A percentile compares a stretch with the other conserved stretches of the same genome.
These are phyloP conservation scores for Tritrichomonas foetus DNA, from an alignment of 208 protist genomes.

Conservation along the genomic window DNA sequence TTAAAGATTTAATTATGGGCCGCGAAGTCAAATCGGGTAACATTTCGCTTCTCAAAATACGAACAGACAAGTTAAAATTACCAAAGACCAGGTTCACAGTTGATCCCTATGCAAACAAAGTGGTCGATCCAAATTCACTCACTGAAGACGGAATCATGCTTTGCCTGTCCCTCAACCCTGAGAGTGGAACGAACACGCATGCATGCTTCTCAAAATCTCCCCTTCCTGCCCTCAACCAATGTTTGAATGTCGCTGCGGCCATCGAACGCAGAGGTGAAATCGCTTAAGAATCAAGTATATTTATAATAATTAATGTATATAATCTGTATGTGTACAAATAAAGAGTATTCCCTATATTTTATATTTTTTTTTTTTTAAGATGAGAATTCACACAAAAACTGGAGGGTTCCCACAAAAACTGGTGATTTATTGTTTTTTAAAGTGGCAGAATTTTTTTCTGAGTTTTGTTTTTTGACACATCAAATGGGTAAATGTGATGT, in stretches of 20 bases:
- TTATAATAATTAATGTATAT: too few relatives aligned
- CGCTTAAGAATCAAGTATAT: background rate
- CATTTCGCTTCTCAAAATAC: background rate
- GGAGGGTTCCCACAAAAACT: too few relatives aligned
- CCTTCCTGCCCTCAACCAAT: background rate
- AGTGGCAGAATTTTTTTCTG: too few relatives aligned
- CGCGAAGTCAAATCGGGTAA: background rate
- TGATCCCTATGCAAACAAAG: background rate
- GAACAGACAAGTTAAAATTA: background rate
- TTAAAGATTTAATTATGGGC: background rate
- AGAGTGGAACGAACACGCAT: background rate
- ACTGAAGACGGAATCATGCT: background rate
- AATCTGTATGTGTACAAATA: too few relatives aligned
- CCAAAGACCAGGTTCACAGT: background rate
- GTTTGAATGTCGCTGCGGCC: background rate
- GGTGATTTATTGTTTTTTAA: too few relatives aligned
- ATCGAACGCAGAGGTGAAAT: background rate
- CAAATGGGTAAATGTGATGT: too few relatives aligned
- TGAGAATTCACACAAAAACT: too few relatives aligned
- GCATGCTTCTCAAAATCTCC: constrained; percentile 28
- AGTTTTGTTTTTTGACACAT: too few relatives aligned
- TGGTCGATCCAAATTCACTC: background rate
- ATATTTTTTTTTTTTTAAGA: too few relatives aligned
- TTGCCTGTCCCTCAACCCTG: background rate
- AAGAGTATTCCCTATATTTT: too few relatives aligned